Percentiles rank a stretch among this genome's conserved stretches.
Conservation (phyloP, 2,329 filamentous ascomycete species). For the Pseudocercospora ulei region DNA sequence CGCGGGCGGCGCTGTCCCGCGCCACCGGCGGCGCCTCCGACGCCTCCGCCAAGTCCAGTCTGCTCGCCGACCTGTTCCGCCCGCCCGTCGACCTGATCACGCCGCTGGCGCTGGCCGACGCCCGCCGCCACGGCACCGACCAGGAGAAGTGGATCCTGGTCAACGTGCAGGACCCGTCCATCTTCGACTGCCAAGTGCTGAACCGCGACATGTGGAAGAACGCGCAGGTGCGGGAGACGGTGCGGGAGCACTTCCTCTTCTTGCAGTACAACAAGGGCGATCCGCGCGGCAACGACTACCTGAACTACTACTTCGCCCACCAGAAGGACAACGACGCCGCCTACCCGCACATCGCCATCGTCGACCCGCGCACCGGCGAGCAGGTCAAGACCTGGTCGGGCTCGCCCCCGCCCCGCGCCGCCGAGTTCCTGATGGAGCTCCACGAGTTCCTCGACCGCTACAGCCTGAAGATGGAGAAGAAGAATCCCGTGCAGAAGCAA, state of each 20-base stretch:
- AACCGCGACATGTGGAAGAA: constrained; percentile 98
- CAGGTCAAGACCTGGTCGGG: constrained; percentile 96
- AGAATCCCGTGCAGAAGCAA: constrained; percentile 79
- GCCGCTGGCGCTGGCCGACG: constrained; percentile 68
- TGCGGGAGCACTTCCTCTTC: constrained; percentile 90
- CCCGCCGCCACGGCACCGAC: constrained; percentile 74
- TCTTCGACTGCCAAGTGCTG: constrained; percentile 88
- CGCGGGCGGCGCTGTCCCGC: constrained; percentile 47
- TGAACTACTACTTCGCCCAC: constrained; percentile 75
- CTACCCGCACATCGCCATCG: constrained; percentile 90
- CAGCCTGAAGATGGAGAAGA: constrained; percentile 74
- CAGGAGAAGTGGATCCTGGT: constrained; percentile 89
- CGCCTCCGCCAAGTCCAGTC: constrained; percentile 58
- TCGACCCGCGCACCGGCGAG: constrained; percentile 91
- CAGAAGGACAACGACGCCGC: constrained; percentile 71
- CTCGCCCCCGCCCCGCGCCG: constrained; percentile 60
- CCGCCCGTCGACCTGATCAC: constrained; percentile 87
- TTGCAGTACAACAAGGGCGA: constrained; percentile 88
- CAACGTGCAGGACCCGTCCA: constrained; percentile 84
- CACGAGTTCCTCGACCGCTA: constrained; percentile 97
- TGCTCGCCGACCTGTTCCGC: constrained; percentile 82
- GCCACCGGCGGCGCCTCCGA: constrained; percentile 58
- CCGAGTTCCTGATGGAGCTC: constrained; percentile 81
- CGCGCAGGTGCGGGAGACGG: constrained; percentile 61
- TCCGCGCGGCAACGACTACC: constrained; percentile 64